Evolutionary conservation across 2,329 filamentous ascomycete species (phyloP), one percentile per base, ranked within the genome.

Genomic region (Purpureocillium takamizusanense): DNA sequence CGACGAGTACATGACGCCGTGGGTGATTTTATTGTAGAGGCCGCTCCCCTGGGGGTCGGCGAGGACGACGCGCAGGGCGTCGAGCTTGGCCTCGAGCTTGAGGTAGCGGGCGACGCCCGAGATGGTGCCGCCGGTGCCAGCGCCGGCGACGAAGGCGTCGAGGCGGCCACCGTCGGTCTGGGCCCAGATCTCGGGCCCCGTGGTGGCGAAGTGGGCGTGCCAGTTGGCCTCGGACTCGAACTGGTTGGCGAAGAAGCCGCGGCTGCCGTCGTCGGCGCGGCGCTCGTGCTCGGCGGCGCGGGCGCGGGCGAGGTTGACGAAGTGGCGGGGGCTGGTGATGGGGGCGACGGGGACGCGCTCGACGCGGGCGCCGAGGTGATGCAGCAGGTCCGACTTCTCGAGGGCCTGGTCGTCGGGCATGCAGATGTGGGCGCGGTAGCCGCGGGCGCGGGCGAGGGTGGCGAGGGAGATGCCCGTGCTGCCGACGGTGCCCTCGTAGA

Each of bases 401-500:
- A 71, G 67, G 40, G 83, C 79, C 67, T 94, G 84, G 65, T 98
- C 92, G 56, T 86, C 81, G 35, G 92, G 90, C 88, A 98, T 97
- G 69, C 87, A 95, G 48, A 98, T 97, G 62, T 97, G 86, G 25
- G 88, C 88, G 47, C 82, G 76, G 66, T 97, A 97, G 27, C 92
- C 92, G 59, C 81, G 76, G 16, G 92, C 89, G 49, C 89, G 76
- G 36, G 87, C 89, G 36, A 98, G 77, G 1, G 86, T 86, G 3
- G 92, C 92, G 9, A 98, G 72, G 13, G 89, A 95, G 51, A 98
- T 97, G 16, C 92, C 92, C 0, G 92, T 98, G 56, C 86, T 94
- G 42, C 92, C 92, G 13, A 95, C 89, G 1, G 92, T 98, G 47
- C 92, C 92, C 66, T 98, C 92, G 62, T 97, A 98, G 53, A 98